Evolutionary conservation across 106 monocot genomes (phyloP), one percentile per base, ranked within the genome.

Genomic region (Gastrodia elata): DNA sequence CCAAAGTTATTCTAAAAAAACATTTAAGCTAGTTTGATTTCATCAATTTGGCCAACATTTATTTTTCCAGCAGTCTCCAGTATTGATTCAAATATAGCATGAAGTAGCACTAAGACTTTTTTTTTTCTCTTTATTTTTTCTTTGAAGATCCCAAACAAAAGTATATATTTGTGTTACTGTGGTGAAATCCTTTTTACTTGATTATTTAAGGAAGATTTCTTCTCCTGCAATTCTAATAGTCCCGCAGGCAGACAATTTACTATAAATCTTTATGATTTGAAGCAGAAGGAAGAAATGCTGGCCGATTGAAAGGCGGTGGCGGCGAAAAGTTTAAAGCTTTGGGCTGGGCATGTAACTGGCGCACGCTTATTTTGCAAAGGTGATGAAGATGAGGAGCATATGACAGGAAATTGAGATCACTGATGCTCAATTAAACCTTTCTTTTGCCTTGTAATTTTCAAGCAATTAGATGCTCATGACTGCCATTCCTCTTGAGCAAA

Each of bases 311-410:
- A 65, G 83, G 69, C 1, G 80, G 86, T 1, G 83, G 69, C 1
- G 80, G 86, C 0, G 82, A 82, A 56, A 84, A 86, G 68, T 94
- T 88, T 68, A 84, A 80, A 58, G 76, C 77, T 1, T 84, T 84
- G 70, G 80, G n/a, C n/a, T n/a, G 84, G 27, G 84, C 82, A 40
- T n/a, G n/a, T 76, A 79, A 56, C 81, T 91, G 38, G 77, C 88
- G 27, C 58, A 39, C 0, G 33, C 20, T 2, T 84, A 91, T 39
- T 77, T 88, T 71, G 82, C 80, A 22, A 81, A 77, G 57, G 86
- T 83, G 86, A 72, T 75, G 27, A 75, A 83, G 27, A 73, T 91
- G 34, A 75, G 59, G 68, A 77, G 71, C 84, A 86, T 78, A 41
- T 88, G 46, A 76, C 73, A 59, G 39, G 86, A 91, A 71, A 71